Conservation (phyloP, 2,329 filamentous ascomycete genomes). For the Alternaria hordeiaustralica region DNA sequence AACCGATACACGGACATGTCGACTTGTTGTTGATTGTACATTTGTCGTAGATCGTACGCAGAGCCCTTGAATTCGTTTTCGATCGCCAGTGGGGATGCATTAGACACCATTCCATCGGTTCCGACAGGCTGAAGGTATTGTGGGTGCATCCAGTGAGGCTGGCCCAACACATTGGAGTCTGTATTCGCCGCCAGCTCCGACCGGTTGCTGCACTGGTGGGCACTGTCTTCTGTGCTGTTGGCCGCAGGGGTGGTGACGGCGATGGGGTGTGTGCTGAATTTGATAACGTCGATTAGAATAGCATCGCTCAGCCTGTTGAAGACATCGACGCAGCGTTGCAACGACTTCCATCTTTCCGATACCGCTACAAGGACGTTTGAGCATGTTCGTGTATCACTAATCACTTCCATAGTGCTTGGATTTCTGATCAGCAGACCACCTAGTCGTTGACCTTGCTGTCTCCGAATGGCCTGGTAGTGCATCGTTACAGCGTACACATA, state of each 20-base stretch:
- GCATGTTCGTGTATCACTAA: not conserved
- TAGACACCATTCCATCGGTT: not conserved
- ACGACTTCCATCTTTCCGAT: not conserved
- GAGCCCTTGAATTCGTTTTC: not conserved
- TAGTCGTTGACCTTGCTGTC: not conserved
- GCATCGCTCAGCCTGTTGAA: not conserved
- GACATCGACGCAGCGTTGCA: not conserved
- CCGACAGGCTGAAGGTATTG: not conserved
- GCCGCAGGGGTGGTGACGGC: not conserved
- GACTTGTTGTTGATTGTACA: not conserved
- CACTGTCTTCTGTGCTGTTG: not conserved
- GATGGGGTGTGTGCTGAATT: not conserved
- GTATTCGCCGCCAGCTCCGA: not conserved
- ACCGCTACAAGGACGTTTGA: not conserved
- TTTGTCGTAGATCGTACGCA: not conserved
- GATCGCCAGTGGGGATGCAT: not conserved
- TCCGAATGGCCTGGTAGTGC: not conserved
- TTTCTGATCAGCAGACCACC: not conserved
- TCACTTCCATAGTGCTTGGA: not conserved
- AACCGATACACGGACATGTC: not conserved
- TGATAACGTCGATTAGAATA: not conserved
- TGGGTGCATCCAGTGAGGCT: not conserved
- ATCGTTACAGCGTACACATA: not conserved
- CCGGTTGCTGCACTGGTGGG: not conserved
- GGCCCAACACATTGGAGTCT: not conserved